Evolutionary conservation across 2,329 filamentous ascomycete species (phyloP).

Genomic region (Colletotrichum coccodes): DNA sequence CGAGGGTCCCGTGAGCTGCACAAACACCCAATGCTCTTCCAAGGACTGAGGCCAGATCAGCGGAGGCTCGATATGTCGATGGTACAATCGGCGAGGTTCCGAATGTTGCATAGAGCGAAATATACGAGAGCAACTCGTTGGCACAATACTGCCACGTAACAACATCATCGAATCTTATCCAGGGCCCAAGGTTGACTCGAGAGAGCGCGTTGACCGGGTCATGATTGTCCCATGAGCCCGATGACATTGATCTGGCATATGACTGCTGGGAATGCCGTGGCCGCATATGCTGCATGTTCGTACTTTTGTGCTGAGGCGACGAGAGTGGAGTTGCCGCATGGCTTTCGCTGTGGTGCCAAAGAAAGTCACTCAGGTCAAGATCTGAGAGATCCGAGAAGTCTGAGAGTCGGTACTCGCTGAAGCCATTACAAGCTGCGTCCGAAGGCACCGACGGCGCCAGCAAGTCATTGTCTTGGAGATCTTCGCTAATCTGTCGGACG

Average conservation of each 20-base stretch:
- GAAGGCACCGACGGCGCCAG: neutral
- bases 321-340: neutral
- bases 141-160: slow-evolving; percentile 14
- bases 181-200: neutral
- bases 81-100: neutral
- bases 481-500: neutral
- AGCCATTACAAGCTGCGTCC: neutral
- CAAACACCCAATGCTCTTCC: slow-evolving; percentile 8
- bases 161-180: neutral
- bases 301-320: neutral
- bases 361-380: neutral
- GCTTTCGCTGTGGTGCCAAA: neutral
- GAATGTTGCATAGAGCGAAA: slow-evolving; percentile 6
- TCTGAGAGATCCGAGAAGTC: neutral
- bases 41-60: neutral
- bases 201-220: neutral
- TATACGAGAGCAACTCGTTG: slow-evolving; percentile 18
- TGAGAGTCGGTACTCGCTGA: neutral
- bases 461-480: neutral
- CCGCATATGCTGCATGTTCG: neutral
- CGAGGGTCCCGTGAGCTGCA: slow-evolving; percentile 8
- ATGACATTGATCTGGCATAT: neutral
- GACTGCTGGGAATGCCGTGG: neutral
- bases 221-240: neutral
- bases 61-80: too few species aligned